phyloP scores from a whole-genome alignment of 2,329 filamentous ascomycete genomes.

The Hymenoscyphus infarciens region DNA sequence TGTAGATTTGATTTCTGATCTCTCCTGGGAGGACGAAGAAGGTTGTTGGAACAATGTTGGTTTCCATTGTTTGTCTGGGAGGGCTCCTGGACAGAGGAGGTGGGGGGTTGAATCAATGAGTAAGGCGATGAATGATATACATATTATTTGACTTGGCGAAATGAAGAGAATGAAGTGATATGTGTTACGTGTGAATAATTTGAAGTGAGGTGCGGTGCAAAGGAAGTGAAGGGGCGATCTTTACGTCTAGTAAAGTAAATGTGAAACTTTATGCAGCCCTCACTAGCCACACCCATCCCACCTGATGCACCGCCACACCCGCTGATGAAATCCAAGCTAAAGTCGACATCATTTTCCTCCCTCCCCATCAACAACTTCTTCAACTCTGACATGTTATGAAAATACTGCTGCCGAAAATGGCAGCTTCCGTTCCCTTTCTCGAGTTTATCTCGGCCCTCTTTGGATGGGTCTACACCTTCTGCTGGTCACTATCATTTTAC shows the following conservation, averaged over 20 bases:
- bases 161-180: no score
- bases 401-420: slow-evolving; percentile 23
- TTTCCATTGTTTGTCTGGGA: not conserved
- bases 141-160: not conserved
- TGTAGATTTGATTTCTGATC: slow-evolving; percentile 57
- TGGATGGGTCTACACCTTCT: slow-evolving; percentile 72
- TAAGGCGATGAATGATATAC: not conserved
- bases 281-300: not conserved
- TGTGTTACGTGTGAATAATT: no score
- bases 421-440: slow-evolving; percentile 41
- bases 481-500: slow-evolving; percentile 90
- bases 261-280: not conserved
- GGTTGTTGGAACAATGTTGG: not conserved
- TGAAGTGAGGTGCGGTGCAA: not conserved
- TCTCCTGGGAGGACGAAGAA: slow-evolving; percentile 51
- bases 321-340: not conserved
- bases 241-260: not conserved
- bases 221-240: not conserved
- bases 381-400: slow-evolving; percentile 12
- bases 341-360: slow-evolving; percentile 2
- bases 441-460: slow-evolving; percentile 53
- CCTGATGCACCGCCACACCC: slow-evolving; percentile 3
- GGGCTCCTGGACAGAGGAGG: no score
- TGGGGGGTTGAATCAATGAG: no score
- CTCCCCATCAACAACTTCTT: not conserved